Evolutionary conservation across 305 asterid genomes (phyloP).

Genomic region (Euphrasia arctica): DNA sequence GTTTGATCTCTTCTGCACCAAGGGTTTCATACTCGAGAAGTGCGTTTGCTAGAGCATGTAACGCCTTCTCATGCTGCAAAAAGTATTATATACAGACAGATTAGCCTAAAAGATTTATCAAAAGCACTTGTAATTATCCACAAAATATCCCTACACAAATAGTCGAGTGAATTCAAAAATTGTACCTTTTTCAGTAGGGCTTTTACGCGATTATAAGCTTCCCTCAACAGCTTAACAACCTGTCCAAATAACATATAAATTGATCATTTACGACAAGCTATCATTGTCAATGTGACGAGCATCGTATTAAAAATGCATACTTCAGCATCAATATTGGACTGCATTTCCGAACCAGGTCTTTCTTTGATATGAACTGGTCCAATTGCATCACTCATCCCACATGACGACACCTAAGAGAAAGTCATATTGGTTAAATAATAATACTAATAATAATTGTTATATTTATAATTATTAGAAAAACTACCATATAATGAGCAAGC

Average conservation of each 20-base stretch:
- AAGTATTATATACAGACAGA: background rate
- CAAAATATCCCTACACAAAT: background rate
- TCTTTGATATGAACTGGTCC: constrained; percentile 93
- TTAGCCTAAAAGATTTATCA: too few relatives aligned
- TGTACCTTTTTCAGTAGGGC: constrained; percentile 81
- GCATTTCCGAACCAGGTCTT: constrained; percentile 93
- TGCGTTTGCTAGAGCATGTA: constrained; percentile 87
- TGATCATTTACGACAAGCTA: background rate
- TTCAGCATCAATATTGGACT: constrained; percentile 91
- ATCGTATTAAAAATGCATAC: constrained; percentile 39
- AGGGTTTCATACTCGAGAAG: constrained; percentile 87
- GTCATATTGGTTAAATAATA: background rate
- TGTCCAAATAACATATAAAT: constrained; percentile 28
- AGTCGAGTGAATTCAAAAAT: constrained; percentile 5
- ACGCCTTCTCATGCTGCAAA: constrained; percentile 79
- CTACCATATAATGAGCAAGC: constrained; percentile 93
- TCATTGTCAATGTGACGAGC: constrained; percentile 9
- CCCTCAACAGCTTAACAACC: constrained; percentile 89
- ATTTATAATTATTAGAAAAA: background rate
- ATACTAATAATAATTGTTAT: background rate
- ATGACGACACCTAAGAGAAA: constrained; percentile 57
- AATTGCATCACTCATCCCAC: constrained; percentile 94
- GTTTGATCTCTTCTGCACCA: constrained; percentile 67
- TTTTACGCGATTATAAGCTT: constrained; percentile 88
- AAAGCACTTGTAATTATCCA: background rate